These are phyloP conservation scores for Ceratobasidium sp. DNA, from an alignment of 1,284 basidiomycete genomes.

Conservation along the genomic window DNA sequence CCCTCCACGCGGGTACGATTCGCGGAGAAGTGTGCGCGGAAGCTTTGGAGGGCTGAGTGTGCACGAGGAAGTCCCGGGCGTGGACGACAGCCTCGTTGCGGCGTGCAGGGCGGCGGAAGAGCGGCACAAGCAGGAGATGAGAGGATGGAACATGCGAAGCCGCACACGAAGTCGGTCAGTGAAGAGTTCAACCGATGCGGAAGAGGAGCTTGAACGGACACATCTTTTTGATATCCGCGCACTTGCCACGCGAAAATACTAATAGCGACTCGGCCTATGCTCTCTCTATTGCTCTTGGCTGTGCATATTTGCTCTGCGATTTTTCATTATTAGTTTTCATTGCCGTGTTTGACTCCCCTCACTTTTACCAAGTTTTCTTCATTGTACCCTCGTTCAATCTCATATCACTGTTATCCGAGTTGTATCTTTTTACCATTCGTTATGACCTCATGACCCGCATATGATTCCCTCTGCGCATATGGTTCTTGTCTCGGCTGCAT, in stretches of 20 bases:
- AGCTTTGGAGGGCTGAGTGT: conserved; percentile 42
- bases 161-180: conserved; percentile 39
- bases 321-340: conserved; percentile 40
- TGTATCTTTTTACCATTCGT: conserved; percentile 43
- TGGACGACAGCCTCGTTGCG: conserved; percentile 77
- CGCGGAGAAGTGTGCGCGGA: conserved; percentile 25
- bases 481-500: conserved; percentile 33
- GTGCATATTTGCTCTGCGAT: conserved; percentile 36
- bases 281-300: conserved; percentile 25
- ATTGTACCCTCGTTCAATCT: conserved; percentile 38
- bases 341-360: conserved; percentile 13
- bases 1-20: conserved; percentile 27
- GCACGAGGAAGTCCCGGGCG: conserved; percentile 58
- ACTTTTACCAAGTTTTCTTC: conserved; percentile 4
- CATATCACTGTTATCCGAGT: conserved; percentile 14
- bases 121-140: conserved; percentile 84
- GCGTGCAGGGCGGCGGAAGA: conserved; percentile 81
- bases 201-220: conserved; percentile 66
- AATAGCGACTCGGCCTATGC: conserved; percentile 26
- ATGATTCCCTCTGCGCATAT: conserved; percentile 32
- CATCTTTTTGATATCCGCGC: conserved; percentile 82
- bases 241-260: conserved; percentile 68
- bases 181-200: conserved; percentile 38
- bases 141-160: conserved; percentile 70
- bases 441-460: conserved; percentile 34